A percentile compares a stretch with the other conserved stretches of the same genome.
These are phyloP conservation scores for Pilasporangium apinafurcum DNA, from an alignment of 352 stramenopile genomes.

Conservation along the genomic window DNA sequence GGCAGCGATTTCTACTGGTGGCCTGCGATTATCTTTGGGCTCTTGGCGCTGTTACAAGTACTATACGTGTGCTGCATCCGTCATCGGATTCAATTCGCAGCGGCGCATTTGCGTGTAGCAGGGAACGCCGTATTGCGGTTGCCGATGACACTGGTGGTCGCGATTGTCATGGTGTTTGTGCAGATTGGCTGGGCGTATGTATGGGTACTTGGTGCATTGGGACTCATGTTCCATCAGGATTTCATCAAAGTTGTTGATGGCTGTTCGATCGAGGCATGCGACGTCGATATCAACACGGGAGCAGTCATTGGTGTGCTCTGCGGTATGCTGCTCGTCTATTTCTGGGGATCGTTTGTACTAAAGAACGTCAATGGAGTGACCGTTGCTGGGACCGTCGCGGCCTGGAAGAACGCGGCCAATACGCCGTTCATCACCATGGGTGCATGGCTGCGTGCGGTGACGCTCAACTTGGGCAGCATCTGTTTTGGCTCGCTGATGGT, in stretches of 20 bases:
- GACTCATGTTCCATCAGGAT: conserved; percentile 76
- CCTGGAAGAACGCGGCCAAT: conserved; percentile 83
- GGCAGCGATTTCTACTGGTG: conserved; percentile 59
- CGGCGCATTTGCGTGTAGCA: conserved; percentile 86
- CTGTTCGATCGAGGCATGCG: conserved; percentile 44
- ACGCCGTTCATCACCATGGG: conserved; percentile 68
- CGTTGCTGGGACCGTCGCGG: conserved; percentile 83
- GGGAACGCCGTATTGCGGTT: conserved; percentile 82
- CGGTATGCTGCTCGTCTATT: conserved; percentile 89
- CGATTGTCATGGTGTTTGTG: conserved; percentile 77
- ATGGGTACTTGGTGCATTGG: conserved; percentile 81
- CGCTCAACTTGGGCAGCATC: conserved; percentile 89
- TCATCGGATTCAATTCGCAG: conserved; percentile 89
- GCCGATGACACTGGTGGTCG: conserved; percentile 75
- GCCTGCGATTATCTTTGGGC: conserved; percentile 47
- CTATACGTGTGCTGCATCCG: conserved; percentile 67
- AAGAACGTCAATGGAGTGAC: conserved; percentile 89
- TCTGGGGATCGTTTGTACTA: conserved; percentile 86
- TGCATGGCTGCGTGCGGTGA: conserved; percentile 77
- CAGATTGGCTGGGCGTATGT: conserved; percentile 82
- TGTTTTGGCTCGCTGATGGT: conserved; percentile 90
- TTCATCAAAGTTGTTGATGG: conserved; percentile 47
- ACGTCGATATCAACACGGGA: conserved; percentile 33
- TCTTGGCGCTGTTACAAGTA: conserved; percentile 37
- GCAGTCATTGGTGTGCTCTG: conserved; percentile 72